Evolutionary conservation across 192 early-diverging fungal species (phyloP), one percentile per base, ranked within the genome.

Genomic region (Rhizophagus clarus): DNA sequence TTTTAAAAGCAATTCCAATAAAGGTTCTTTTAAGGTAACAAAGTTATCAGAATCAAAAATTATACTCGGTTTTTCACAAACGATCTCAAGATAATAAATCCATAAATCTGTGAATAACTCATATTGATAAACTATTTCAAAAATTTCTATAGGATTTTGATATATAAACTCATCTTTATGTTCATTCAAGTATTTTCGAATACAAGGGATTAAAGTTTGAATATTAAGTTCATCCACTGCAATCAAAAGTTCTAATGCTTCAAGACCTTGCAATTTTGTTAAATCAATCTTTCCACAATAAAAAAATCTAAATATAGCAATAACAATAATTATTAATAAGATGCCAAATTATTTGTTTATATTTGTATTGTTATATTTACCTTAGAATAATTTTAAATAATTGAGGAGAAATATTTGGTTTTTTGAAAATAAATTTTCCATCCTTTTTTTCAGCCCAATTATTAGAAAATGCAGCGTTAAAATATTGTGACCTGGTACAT

Each of bases 31-130:
- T 56, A 56, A 4, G 0, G 0, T 20, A n/a, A 15, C n/a, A 72
- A 72, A 42, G 3, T 72, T 24, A 6, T 72, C n/a, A 24, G 71
- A 72, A 24, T 72, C 26, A 72, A 72, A 45, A 7, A 72, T 17
- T 4, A 45, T 6, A 11, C 24, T 9, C 3, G 71, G 71, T 17
- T 20, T 4, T 24, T 72, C 45, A 17, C 24, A 15, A 8, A 72
- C 29, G 29, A 29, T 66, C 3, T 66, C 29, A 31, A 66, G 0
- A 56, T 56, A 56, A 56, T 20, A 56, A 56, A 20, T 56, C 0
- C 0, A 56, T 56, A 56, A 56, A 5, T 56, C 5, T 56, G 49
- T n/a, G 6, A 66, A 31, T 12, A 20, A 66, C 1, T 28, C 64
- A 26, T 29, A 20, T 29, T 29, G 0, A 26, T 31, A 66, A 31